phyloP scores from a whole-genome alignment of 257 asterid genomes.

The Solanum paucissectum region DNA sequence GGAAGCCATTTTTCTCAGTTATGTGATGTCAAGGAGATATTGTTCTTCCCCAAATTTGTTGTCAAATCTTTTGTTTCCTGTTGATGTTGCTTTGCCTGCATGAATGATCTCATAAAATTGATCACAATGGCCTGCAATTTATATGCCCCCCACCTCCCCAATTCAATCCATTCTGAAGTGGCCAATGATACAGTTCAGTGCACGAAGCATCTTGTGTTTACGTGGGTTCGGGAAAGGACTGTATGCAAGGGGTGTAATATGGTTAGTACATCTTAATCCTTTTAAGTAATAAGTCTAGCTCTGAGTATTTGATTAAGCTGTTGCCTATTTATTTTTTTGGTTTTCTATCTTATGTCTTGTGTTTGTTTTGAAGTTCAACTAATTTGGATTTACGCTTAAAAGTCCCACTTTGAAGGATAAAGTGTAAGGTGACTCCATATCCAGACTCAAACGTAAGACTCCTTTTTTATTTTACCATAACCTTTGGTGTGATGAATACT shows the following conservation, averaged over 20 bases:
- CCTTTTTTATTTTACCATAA: neutral
- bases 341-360: neutral
- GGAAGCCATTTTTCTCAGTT: neutral
- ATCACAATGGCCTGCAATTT: neutral
- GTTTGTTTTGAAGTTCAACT: neutral
- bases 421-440: neutral
- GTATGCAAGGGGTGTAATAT: neutral
- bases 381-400: neutral
- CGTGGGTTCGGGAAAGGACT: neutral
- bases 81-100: neutral
- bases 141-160: no score
- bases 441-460: neutral
- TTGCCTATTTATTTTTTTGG: neutral
- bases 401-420: neutral
- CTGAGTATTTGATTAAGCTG: neutral
- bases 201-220: neutral
- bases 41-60: neutral
- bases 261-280: neutral
- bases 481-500: neutral
- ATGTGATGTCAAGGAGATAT: neutral
- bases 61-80: neutral
- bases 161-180: neutral
- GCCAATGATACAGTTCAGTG: neutral
- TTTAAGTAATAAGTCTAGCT: neutral
- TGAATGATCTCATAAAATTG: no score